Evolutionary conservation across 305 asterid species (phyloP).

Genomic region (Andrographis paniculata): DNA sequence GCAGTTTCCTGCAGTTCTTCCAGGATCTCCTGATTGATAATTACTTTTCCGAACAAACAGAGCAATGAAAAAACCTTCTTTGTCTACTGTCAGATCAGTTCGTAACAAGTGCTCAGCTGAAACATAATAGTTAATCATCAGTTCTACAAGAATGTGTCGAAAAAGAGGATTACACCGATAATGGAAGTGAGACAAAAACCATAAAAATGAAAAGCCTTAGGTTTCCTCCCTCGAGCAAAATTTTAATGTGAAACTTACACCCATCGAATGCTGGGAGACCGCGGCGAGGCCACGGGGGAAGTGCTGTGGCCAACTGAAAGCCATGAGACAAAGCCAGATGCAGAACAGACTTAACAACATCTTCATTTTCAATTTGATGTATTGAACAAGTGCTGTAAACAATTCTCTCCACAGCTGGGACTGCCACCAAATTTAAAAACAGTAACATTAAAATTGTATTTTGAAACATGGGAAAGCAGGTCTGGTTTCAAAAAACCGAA

Average conservation of each 20-base stretch:
- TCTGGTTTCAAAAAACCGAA: not conserved
- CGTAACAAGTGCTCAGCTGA: constrained; percentile 69
- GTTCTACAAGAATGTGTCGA: not conserved
- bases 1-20: not conserved
- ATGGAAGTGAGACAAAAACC: not conserved
- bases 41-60: constrained; percentile 38
- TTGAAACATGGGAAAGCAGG: not conserved
- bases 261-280: constrained; percentile 77
- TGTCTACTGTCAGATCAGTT: constrained; percentile 49
- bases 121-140: not conserved
- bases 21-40: not conserved
- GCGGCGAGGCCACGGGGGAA: constrained; percentile 86
- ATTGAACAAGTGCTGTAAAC: constrained; percentile 95
- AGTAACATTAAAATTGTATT: not conserved
- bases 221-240: not conserved
- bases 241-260: constrained; percentile 35
- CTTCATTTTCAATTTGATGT: constrained; percentile 83
- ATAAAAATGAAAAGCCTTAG: not conserved
- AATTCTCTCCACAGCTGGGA: constrained; percentile 77
- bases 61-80: constrained; percentile 89
- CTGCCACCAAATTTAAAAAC: constrained; percentile 27
- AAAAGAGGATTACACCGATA: not conserved
- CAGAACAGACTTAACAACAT: constrained; percentile 56
- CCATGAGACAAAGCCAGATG: constrained; percentile 65
- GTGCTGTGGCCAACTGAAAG: constrained; percentile 50